Evolutionary conservation across 495 filamentous ascomycete genomes (phyloP), one percentile per base, ranked within the genome.

Genomic region (Tuber borchii): DNA sequence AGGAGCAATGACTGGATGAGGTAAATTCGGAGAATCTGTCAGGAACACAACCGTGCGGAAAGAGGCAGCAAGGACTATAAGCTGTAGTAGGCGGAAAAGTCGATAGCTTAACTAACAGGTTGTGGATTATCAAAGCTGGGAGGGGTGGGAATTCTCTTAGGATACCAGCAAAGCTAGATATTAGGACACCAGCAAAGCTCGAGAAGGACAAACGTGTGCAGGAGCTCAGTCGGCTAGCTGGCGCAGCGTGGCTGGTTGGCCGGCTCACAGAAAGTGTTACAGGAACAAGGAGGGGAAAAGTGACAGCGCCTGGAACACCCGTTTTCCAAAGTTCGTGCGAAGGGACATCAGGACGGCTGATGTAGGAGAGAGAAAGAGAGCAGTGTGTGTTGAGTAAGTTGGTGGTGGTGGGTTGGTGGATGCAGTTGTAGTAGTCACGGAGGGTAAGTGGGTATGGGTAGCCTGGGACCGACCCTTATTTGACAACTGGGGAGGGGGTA

Each of bases 21-120:
- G 78, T 81, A 81, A 81, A 81, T 81, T 78, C 78, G 79, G 79
- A 81, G 80, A 76, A 81, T 81, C 79, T 81, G 79, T 81, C 79
- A 81, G 79, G 79, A 81, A 81, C 79, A 73, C 79, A 81, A 75
- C 79, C 74, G 79, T 79, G 80, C 75, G 73, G 80, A 73, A 81
- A 81, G 79, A 77, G 79, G 80, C 79, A 81, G 79, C 79, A 78
- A 80, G 80, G 78, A 79, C 78, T 79, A 79, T 79, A 79, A 79
- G 78, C 78, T 79, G 78, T 79, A 79, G 78, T 79, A 79, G 78
- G 78, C 78, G 56, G 76, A 70, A 79, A 79, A 73, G 78, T 79
- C 65, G 78, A 79, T 79, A 79, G 76, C 78, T 79, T 79, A 79
- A 79, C 78, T 79, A 76, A 79, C 78, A 79, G 78, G 78, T 79